Base-by-base conservation (phyloP, 805 yeast species). In the Sugiyamaella mastotermitis region DNA sequence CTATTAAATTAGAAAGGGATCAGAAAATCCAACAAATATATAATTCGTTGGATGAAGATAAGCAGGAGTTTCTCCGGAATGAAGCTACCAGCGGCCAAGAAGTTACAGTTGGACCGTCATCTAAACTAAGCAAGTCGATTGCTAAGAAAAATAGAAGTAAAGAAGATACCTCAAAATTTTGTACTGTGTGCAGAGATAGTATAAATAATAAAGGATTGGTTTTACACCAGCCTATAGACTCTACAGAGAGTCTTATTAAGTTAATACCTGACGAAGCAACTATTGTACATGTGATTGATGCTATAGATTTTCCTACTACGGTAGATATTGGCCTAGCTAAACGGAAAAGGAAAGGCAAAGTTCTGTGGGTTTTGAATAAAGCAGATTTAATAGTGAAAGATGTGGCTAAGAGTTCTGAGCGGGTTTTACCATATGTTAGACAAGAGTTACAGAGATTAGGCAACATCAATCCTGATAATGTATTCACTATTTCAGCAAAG, bases 231-330 rank as follows among this genome's bases (percentile, higher is more conserved):
- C 36, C 50, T 5, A 23, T 13, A 13, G 16, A 16, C 53, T 9
- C 51, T 48, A 3, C 37, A 31, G 10, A 49, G 56, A 16, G 47
- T 53, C 46, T 45, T 42, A 4, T 41, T 2, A 36, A 39, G 10
- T 41, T 45, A 2, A 61, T 73, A n/a, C 16, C 85, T 78, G 2
- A 49, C 3, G 48, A 57, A 22, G 69, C 74, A 3, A 66, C 67
- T 6, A 48, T 81, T 1, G 69, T 80, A 2, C 78, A 81, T 51
- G 75, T 83, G 1, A 63, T 80, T 7, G 78, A 82, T 24, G 76
- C 82, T 1, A 56, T 70, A 10, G 94, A 84, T 47, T 83, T 84
- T 52, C 95, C 96, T 1, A 60, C 80, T 28, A 68, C 79, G 5
- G 50, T 79, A 2, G 61, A 69, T 41, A 49, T 52, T 5, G 47